Percentiles rank a stretch among this genome's conserved stretches.
phyloP scores from a whole-genome alignment of 2,329 filamentous ascomycete species.

The Periconia macrospinosa region DNA sequence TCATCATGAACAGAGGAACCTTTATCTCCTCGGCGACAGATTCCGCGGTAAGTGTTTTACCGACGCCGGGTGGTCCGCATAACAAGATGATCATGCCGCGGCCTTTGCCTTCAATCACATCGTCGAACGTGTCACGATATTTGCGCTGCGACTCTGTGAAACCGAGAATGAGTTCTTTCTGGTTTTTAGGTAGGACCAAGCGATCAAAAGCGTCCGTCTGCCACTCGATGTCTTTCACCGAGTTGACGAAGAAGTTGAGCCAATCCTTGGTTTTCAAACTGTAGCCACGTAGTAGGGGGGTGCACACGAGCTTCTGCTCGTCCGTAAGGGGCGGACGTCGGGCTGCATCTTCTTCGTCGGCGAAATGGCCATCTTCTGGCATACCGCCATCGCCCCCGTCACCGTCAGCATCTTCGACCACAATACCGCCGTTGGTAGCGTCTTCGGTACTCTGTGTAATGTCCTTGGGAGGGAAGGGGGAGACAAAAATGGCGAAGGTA shows the following conservation, averaged over 20 bases:
- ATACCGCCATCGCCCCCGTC: slow-evolving; percentile 19
- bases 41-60: slow-evolving; percentile 51
- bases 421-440: slow-evolving; percentile 1
- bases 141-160: slow-evolving; percentile 33
- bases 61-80: slow-evolving; percentile 55
- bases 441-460: not conserved
- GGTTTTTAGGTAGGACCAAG: slow-evolving; percentile 30
- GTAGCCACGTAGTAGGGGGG: slow-evolving; percentile 31
- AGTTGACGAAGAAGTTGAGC: slow-evolving; percentile 34
- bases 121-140: slow-evolving; percentile 25
- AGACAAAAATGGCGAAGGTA: slow-evolving; percentile 42
- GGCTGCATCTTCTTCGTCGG: slow-evolving; percentile 26
- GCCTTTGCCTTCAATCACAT: slow-evolving; percentile 51
- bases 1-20: slow-evolving; percentile 55
- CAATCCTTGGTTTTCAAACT: slow-evolving; percentile 30
- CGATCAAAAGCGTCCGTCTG: slow-evolving; percentile 32
- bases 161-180: slow-evolving; percentile 37
- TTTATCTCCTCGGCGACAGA: slow-evolving; percentile 53
- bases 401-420: slow-evolving; percentile 5
- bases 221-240: slow-evolving; percentile 33
- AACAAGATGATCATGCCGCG: slow-evolving; percentile 56
- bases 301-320: slow-evolving; percentile 30
- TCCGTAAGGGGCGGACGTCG: slow-evolving; percentile 19
- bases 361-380: slow-evolving; percentile 37
- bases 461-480: slow-evolving; percentile 39